A percentile compares a stretch with the other conserved stretches of the same genome.
Conservation (phyloP, 305 asterid genomes). For the Rubia peregrina region DNA sequence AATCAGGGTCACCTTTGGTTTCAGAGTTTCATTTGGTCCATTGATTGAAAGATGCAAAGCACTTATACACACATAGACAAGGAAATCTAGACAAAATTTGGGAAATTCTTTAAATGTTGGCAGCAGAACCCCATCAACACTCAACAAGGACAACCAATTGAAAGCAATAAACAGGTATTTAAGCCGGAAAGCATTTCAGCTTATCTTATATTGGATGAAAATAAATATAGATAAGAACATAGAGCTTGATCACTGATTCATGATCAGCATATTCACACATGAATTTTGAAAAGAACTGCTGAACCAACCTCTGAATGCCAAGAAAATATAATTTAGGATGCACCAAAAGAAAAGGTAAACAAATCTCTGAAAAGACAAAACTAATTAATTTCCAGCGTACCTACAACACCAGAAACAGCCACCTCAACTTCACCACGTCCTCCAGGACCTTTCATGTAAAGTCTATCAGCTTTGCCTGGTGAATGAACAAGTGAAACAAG, state of each 20-base stretch:
- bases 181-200: no score
- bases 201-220: not conserved
- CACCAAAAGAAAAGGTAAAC: not conserved
- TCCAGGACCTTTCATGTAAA: constrained; percentile 98
- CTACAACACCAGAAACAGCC: constrained; percentile 92
- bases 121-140: not conserved
- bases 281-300: not conserved
- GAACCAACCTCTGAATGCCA: not conserved
- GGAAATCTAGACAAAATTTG: not conserved
- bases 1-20: not conserved
- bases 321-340: not conserved
- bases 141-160: not conserved
- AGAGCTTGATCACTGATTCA: not conserved
- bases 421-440: constrained; percentile 99
- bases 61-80: not conserved
- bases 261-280: not conserved
- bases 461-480: constrained; percentile 71
- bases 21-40: not conserved
- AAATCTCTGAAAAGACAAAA: constrained; percentile 1
- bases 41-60: constrained; percentile 2
- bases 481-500: constrained; percentile 86
- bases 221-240: not conserved
- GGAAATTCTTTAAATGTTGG: not conserved
- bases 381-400: constrained; percentile 31
- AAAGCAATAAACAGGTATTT: not conserved